phyloP scores from a whole-genome alignment of 148 eudicot genomes.

The Rhododendron henanense region DNA sequence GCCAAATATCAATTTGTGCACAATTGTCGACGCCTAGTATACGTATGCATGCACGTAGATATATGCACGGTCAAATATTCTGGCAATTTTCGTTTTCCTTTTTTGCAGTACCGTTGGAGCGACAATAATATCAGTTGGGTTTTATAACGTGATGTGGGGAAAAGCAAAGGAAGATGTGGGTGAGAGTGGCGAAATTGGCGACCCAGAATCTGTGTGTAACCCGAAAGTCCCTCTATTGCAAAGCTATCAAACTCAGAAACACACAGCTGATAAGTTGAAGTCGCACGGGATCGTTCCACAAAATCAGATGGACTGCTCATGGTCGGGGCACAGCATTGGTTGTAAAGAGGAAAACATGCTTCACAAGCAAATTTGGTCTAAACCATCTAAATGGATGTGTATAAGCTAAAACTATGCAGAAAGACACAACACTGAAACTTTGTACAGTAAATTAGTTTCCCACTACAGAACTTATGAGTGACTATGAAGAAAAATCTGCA shows the following conservation, averaged over 20 bases:
- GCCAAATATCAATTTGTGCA: not conserved
- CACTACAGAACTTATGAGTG: not conserved
- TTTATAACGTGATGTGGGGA: too few species aligned
- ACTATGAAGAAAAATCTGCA: not conserved
- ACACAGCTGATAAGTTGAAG: not conserved
- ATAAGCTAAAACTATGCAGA: not conserved
- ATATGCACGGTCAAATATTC: not conserved
- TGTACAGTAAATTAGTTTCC: not conserved
- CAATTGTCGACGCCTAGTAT: not conserved
- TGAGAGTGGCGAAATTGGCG: not conserved
- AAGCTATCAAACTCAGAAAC: constrained; percentile 3
- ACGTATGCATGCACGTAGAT: not conserved
- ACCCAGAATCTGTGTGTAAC: constrained; percentile 24
- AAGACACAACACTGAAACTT: not conserved
- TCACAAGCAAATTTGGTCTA: not conserved
- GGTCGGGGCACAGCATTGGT: not conserved
- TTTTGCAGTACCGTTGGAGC: too few species aligned
- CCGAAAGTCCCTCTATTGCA: constrained; percentile 32
- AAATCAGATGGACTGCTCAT: not conserved
- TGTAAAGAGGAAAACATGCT: too few species aligned
- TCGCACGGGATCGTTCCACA: not conserved
- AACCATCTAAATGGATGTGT: too few species aligned
- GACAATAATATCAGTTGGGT: too few species aligned
- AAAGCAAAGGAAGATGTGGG: too few species aligned
- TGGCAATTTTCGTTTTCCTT: too few species aligned